Conservation (phyloP, 2,329 filamentous ascomycete species). For the Stemphylium vesicarium region DNA sequence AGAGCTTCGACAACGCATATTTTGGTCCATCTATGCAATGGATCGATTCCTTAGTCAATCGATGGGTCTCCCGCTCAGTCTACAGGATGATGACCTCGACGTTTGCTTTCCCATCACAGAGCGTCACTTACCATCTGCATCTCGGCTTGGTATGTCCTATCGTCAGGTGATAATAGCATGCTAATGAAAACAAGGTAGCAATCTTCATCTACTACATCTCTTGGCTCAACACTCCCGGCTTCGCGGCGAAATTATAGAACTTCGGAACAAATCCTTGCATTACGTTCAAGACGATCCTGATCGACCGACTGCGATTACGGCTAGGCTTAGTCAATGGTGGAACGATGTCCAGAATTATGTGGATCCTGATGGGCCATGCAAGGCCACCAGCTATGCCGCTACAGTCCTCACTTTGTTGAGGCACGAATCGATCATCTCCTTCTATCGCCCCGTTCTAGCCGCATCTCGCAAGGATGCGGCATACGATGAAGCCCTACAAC, state of each 20-base stretch:
- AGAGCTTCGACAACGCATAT: constrained; percentile 59
- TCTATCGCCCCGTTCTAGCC: constrained; percentile 60
- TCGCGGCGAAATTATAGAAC: constrained; percentile 59
- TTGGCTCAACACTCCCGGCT: constrained; percentile 58
- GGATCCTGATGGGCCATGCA: constrained; percentile 43
- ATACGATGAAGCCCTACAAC: constrained; percentile 58
- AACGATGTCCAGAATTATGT: constrained; percentile 60
- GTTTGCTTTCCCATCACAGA: constrained; percentile 63
- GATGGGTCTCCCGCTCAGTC: constrained; percentile 61
- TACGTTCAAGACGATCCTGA: constrained; percentile 54
- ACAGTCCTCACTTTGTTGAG: constrained; percentile 55
- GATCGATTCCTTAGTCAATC: constrained; percentile 64
- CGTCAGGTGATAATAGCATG: not conserved
- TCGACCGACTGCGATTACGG: constrained; percentile 55
- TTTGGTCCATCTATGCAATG: constrained; percentile 64
- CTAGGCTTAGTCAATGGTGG: constrained; percentile 59
- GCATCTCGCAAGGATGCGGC: constrained; percentile 52
- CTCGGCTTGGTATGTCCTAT: constrained; percentile 18
- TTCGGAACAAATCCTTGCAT: constrained; percentile 60
- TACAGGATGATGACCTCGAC: constrained; percentile 64
- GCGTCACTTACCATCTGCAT: constrained; percentile 42
- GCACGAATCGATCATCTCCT: constrained; percentile 59
- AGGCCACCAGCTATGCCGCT: constrained; percentile 46
- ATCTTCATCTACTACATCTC: constrained; percentile 30
- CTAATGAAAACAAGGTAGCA: constrained; percentile 10